These are phyloP conservation scores for Coemansia sp. DNA, from an alignment of 192 early-diverging fungal species.

Conservation along the genomic window DNA sequence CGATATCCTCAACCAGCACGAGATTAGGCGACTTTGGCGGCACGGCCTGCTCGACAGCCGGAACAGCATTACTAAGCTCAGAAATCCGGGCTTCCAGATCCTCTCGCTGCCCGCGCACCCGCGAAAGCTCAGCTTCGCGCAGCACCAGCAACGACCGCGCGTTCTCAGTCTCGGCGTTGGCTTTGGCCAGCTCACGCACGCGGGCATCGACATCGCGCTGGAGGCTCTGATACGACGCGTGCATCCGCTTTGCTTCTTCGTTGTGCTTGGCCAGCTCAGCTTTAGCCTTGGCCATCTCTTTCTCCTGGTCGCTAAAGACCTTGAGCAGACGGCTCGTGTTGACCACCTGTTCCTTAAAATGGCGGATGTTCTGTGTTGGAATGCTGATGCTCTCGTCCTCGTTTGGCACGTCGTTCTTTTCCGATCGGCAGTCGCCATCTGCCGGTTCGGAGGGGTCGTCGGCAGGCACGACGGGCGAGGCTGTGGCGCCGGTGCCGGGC, in stretches of 20 bases:
- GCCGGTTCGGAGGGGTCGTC: not conserved
- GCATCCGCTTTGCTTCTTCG: conserved; percentile 33
- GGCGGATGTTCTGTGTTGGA: conserved; percentile 41
- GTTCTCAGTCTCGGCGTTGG: conserved; percentile 44
- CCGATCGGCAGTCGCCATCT: not conserved
- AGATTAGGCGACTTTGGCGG: conserved; percentile 39
- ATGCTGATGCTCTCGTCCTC: conserved; percentile 28
- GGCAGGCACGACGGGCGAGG: not conserved
- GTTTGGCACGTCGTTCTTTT: not conserved
- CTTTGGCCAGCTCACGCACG: conserved; percentile 28
- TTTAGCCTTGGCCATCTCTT: conserved; percentile 44
- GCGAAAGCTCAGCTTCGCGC: conserved; percentile 50
- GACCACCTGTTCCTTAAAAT: conserved; percentile 52
- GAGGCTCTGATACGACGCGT: conserved; percentile 19
- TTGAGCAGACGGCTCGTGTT: conserved; percentile 50
- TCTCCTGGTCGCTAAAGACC: conserved; percentile 52
- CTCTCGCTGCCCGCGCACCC: conserved; percentile 48
- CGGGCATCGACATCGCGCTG: conserved; percentile 43
- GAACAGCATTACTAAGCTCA: conserved; percentile 28
- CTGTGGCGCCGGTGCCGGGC: not conserved
- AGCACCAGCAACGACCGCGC: conserved; percentile 32
- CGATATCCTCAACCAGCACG: conserved; percentile 39
- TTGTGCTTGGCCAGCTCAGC: conserved; percentile 34
- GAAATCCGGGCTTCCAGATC: conserved; percentile 42
- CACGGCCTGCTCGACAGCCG: conserved; percentile 16